Percentiles rank a stretch among this genome's conserved stretches.
Evolutionary conservation across 805 yeast species (phyloP).

Genomic region (Nakazawaea wickerhamii): DNA sequence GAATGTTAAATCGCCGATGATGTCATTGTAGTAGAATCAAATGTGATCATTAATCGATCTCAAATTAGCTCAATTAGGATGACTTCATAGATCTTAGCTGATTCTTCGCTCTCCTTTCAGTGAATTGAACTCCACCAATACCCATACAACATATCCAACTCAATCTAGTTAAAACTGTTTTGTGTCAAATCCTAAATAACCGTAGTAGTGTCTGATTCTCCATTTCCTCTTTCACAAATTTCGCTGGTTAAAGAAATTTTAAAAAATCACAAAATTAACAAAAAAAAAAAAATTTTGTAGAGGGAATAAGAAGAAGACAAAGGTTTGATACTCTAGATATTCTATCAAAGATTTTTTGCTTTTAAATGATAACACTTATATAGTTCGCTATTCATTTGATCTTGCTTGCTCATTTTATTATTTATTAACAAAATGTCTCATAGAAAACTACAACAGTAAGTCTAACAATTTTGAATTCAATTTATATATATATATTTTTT

Average conservation of each 20-base stretch:
- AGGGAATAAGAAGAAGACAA: background rate
- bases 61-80: too few species aligned
- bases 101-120: background rate
- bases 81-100: too few species aligned
- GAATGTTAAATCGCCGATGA: too few species aligned
- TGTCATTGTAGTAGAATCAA: too few species aligned
- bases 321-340: background rate
- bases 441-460: constrained; percentile 45
- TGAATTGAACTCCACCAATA: background rate
- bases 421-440: constrained; percentile 35
- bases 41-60: too few species aligned
- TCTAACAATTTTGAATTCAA: constrained; percentile 13
- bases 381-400: constrained; percentile 1
- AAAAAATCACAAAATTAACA: background rate
- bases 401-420: constrained; percentile 3
- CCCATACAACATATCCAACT: background rate
- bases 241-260: background rate
- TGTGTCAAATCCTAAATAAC: background rate
- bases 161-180: background rate
- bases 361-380: constrained; percentile 7
- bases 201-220: constrained; percentile 4
- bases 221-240: background rate
- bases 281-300: background rate
- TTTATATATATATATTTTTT: too few species aligned
- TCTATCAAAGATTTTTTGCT: background rate